Evolutionary conservation across 176 grass and related monocot species (phyloP).

Genomic region (Poa annua): DNA sequence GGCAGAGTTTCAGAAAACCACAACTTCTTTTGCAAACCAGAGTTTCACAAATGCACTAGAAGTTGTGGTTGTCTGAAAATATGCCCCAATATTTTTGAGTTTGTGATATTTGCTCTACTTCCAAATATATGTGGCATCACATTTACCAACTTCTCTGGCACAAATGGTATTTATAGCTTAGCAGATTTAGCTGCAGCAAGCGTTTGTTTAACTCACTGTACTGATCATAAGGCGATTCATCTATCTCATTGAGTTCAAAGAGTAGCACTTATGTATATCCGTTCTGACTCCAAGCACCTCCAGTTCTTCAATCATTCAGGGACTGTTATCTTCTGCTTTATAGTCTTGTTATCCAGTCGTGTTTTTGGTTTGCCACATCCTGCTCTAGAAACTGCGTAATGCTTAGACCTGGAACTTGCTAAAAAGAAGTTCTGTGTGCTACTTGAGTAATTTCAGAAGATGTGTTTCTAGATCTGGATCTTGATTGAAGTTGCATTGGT

Average conservation of each 20-base stretch:
- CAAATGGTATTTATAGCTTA: slow-evolving; percentile 53
- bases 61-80: too few relatives aligned
- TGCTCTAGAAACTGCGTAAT: background rate
- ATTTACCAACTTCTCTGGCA: slow-evolving; percentile 69
- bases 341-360: background rate
- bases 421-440: background rate
- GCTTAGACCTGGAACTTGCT: slow-evolving; percentile 1
- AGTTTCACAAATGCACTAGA: too few relatives aligned
- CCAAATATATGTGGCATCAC: slow-evolving; percentile 53
- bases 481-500: background rate
- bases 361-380: background rate
- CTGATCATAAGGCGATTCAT: slow-evolving; percentile 39
- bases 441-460: background rate
- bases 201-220: slow-evolving; percentile 28
- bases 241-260: slow-evolving; percentile 43
- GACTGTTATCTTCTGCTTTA: background rate
- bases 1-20: too few relatives aligned
- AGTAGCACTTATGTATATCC: background rate
- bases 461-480: background rate
- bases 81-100: too few relatives aligned
- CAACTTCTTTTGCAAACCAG: too few relatives aligned
- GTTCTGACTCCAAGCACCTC: background rate
- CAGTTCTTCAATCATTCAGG: background rate
- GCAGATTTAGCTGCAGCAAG: slow-evolving; percentile 56
- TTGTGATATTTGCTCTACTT: too few relatives aligned